These are phyloP conservation scores for Agastache rugosa DNA, from an alignment of 257 asterid species.

Conservation along the genomic window DNA sequence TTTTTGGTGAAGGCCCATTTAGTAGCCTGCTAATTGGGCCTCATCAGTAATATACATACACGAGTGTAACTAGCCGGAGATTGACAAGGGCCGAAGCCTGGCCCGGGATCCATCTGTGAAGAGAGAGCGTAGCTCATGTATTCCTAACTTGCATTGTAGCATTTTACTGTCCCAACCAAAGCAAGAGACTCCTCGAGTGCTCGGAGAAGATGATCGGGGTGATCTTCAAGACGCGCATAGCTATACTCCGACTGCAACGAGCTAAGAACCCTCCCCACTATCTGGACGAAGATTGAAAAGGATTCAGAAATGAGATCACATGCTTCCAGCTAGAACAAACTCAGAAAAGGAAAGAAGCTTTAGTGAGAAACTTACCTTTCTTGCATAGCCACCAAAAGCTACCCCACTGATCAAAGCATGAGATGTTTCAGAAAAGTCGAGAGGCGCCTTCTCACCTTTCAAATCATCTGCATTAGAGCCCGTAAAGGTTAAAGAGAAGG, in stretches of 20 bases:
- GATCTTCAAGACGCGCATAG: conserved; percentile 59
- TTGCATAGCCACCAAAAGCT: conserved; percentile 92
- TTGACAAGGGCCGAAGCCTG: background rate
- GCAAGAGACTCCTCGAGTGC: conserved; percentile 70
- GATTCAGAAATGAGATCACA: background rate
- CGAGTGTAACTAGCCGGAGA: background rate
- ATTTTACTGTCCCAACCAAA: conserved; percentile 87
- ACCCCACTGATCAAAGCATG: conserved; percentile 81
- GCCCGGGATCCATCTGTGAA: background rate
- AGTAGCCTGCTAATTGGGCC: no score
- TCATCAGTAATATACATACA: no score
- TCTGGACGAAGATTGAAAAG: conserved; percentile 41
- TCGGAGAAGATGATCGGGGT: conserved; percentile 68
- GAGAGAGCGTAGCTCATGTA: background rate
- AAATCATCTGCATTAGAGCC: conserved; percentile 39
- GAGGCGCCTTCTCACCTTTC: conserved; percentile 19
- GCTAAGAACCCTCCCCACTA: conserved; percentile 72
- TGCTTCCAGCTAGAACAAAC: background rate
- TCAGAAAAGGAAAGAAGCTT: background rate
- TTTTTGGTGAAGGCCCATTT: no score
- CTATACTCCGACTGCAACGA: conserved; percentile 57
- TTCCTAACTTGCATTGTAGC: conserved; percentile 39
- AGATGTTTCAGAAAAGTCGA: conserved; percentile 36
- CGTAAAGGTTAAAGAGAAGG: background rate
- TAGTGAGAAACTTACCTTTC: conserved; percentile 56